A percentile compares a stretch with the other conserved stretches of the same genome.
Evolutionary conservation across 1,284 basidiomycete genomes (phyloP).

Genomic region (Leccinum huronense): DNA sequence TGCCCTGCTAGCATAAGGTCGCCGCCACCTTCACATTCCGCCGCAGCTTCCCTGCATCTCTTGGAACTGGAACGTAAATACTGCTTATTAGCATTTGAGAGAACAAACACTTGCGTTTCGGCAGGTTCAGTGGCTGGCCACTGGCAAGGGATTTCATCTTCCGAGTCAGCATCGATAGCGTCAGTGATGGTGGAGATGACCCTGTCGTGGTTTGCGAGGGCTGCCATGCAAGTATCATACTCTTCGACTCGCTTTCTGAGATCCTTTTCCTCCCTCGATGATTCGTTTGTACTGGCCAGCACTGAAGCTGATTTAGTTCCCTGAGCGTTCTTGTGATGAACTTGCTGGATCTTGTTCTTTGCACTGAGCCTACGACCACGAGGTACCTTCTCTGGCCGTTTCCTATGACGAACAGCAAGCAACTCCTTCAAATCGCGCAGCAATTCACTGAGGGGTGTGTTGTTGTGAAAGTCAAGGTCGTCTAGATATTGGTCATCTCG

Average conservation of each 20-base stretch:
- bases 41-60: neutral
- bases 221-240: neutral
- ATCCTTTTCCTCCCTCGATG: neutral
- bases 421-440: neutral
- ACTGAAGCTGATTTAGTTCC: neutral
- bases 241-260: neutral
- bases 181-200: neutral
- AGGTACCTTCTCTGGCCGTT: neutral
- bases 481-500: neutral
- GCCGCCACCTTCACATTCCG: neutral
- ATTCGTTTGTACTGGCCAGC: neutral
- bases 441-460: neutral
- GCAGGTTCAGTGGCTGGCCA: neutral
- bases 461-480: neutral
- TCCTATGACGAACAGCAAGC: neutral
- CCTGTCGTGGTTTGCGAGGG: neutral
- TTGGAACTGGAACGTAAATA: neutral
- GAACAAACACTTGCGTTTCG: neutral
- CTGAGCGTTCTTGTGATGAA: neutral
- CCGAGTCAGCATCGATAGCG: neutral
- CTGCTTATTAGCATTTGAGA: neutral
- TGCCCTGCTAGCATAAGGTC: too few species aligned
- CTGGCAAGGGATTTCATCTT: neutral
- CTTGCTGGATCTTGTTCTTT: neutral
- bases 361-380: neutral